Conservation (phyloP, 306 rosid genomes). For the Cucurbita ficifolia region DNA sequence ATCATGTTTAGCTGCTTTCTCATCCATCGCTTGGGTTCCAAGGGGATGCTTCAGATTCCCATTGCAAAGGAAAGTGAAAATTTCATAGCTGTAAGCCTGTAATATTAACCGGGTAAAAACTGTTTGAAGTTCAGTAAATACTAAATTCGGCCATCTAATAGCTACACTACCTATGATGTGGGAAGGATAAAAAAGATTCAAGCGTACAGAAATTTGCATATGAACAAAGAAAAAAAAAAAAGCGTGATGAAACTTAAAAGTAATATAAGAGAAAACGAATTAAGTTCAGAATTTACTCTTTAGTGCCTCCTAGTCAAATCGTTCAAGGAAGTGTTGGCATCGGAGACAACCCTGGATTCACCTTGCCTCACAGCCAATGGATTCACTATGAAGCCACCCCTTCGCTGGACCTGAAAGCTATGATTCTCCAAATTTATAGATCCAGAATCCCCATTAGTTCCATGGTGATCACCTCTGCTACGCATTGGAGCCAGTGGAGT, state of each 20-base stretch:
- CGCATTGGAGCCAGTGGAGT: conserved; percentile 30
- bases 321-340: background rate
- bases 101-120: background rate
- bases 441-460: conserved; percentile 18
- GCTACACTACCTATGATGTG: background rate
- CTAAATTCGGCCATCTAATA: background rate
- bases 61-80: background rate
- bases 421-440: conserved; percentile 14
- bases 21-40: background rate
- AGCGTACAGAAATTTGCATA: background rate
- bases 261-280: background rate
- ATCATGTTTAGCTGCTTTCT: background rate
- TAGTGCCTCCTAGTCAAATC: background rate
- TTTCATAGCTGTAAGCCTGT: background rate
- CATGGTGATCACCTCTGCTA: conserved; percentile 19
- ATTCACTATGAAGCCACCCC: conserved; percentile 70
- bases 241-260: background rate
- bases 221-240: background rate
- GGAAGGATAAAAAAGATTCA: background rate
- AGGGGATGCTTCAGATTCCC: conserved; percentile 1
- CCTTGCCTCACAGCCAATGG: conserved; percentile 64
- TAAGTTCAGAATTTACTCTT: conserved; percentile 2
- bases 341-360: conserved; percentile 19
- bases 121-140: background rate
- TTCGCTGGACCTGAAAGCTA: conserved; percentile 30